phyloP scores from a whole-genome alignment of 192 early-diverging fungal genomes.

The Podila epicladia region DNA sequence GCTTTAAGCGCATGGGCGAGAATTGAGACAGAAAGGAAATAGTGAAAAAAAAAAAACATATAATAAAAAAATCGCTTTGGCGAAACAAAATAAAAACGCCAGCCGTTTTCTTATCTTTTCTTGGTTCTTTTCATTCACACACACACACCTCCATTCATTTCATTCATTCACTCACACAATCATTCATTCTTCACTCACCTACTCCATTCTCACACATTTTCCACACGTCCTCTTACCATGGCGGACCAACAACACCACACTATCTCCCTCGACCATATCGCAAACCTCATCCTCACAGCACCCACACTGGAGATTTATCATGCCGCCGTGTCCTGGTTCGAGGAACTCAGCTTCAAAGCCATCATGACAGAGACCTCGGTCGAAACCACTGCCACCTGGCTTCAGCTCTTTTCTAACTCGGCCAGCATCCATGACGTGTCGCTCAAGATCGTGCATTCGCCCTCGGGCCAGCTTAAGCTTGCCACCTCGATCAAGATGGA shows the following conservation, averaged over 20 bases:
- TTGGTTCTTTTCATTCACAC: background rate
- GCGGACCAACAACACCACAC: constrained; percentile 8
- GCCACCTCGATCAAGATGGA: constrained; percentile 43
- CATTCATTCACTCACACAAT: no score
- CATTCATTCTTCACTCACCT: background rate
- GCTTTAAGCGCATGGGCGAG: no score
- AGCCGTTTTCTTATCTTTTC: constrained; percentile 6
- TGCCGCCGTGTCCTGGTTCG: constrained; percentile 36
- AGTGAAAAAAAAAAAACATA: background rate
- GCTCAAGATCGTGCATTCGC: constrained; percentile 35
- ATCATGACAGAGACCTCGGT: constrained; percentile 48
- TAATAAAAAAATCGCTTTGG: background rate
- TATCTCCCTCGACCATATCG: constrained; percentile 37
- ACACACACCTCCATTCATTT: background rate
- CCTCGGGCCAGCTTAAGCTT: constrained; percentile 28
- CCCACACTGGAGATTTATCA: constrained; percentile 36
- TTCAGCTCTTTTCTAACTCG: constrained; percentile 32
- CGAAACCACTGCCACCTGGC: constrained; percentile 42
- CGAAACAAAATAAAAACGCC: no score
- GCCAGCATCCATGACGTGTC: constrained; percentile 14
- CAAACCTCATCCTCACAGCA: constrained; percentile 39
- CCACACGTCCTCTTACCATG: constrained; percentile 1
- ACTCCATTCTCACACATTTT: background rate
- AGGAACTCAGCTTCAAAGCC: constrained; percentile 38
- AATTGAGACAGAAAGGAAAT: background rate